Base-by-base conservation (phyloP, 768 basidiomycete species). In the Suillus hirtellus region DNA sequence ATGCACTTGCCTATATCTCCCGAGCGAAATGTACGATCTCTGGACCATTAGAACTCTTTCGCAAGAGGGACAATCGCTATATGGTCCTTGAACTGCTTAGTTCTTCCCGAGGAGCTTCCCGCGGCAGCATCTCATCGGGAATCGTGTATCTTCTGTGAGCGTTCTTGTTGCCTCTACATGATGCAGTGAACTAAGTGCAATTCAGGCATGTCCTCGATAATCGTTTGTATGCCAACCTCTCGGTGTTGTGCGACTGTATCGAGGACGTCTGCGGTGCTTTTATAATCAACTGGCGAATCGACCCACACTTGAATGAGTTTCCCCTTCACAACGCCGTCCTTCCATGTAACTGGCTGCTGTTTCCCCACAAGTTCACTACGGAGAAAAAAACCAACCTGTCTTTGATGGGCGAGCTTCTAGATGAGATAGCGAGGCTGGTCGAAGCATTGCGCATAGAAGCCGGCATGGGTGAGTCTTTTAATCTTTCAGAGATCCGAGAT, bases 301-400 rank as follows among this genome's bases (percentile, higher is more conserved):
- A 35, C 47, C 64, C 14, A 21, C n/a, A 0, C 1, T 55, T 21
- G 2, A 64, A 52, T 0, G 56, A 15, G 8, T 58, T 4, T 47
- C 66, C 50, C 53, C 70, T 86, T 0, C 82, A 88, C 67, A 75
- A 77, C 14, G 65, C 85, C 31, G 80, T 81, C 7, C 76, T 89
- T 42, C 88, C 88, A 0, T 79, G 79, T 2, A 81, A 79, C 61
- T 89, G 86, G 86, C 66, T 86, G 21, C 43, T 75, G 19, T n/a
- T 49, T 35, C 54, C 67, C 56, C 63, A 64, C 14, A 67, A 64
- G 60, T 66, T 68, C 58, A 71, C 40, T 7, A 15, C 2, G 0
- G 54, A 66, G 46, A 68, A 68, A 63, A 60, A 65, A 6, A 42
- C 63, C 40, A 21, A 9, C 17, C 52, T 63, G 43, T 10, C 27